These are phyloP conservation scores for Solanum aculeatissimum DNA, from an alignment of 305 asterid species.

Conservation along the genomic window DNA sequence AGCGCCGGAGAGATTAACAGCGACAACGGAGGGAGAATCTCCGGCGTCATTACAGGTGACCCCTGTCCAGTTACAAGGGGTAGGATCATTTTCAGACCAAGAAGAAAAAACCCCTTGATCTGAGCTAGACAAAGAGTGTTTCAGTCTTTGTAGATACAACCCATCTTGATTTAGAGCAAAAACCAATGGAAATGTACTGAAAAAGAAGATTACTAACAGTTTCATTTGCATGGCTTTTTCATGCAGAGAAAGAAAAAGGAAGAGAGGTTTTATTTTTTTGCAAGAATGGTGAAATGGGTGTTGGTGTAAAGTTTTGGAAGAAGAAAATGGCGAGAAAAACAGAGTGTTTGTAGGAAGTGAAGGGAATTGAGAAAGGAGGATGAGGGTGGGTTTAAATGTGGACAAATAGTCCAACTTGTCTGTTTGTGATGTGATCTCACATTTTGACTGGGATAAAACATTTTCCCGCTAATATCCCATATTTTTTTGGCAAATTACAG, in stretches of 20 bases:
- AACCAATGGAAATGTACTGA: constrained; percentile 8
- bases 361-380: neutral
- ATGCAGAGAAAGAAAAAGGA: neutral
- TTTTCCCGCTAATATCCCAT: neutral
- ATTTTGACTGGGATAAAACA: neutral
- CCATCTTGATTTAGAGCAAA: constrained; percentile 55
- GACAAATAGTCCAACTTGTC: neutral
- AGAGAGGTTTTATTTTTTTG: neutral
- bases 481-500: too few relatives aligned
- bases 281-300: neutral
- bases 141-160: constrained; percentile 17
- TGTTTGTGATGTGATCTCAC: neutral
- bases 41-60: constrained; percentile 28
- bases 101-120: constrained; percentile 20
- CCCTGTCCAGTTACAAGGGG: constrained; percentile 89
- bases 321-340: neutral
- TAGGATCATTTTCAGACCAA: constrained; percentile 41
- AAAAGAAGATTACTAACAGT: neutral
- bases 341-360: neutral
- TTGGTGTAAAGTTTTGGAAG: neutral
- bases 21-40: constrained; percentile 20
- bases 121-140: constrained; percentile 38
- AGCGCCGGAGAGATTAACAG: constrained; percentile 27
- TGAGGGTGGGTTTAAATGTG: neutral
- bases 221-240: constrained; percentile 18